A percentile compares a stretch with the other conserved stretches of the same genome.
Conservation (phyloP, 345 rosid genomes). For the Corchorus olitorius region DNA sequence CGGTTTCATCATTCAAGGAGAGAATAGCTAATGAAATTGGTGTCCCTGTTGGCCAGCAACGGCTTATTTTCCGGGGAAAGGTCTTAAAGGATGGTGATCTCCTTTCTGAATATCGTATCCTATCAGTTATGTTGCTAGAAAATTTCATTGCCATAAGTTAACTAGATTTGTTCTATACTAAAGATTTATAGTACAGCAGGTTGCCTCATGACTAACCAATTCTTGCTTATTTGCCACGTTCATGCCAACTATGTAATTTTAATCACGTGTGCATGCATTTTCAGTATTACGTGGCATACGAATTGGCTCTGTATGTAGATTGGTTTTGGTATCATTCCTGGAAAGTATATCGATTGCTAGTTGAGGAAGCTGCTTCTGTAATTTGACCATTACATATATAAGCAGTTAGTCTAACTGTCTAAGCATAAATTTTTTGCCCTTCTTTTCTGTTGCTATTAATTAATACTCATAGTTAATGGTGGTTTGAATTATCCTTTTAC, state of each 20-base stretch:
- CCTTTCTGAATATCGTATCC: slow-evolving; percentile 97
- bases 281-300: not conserved
- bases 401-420: not conserved
- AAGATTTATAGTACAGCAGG: not conserved
- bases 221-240: not conserved
- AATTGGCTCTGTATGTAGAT: not conserved
- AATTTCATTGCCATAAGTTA: not conserved
- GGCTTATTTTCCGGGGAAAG: slow-evolving; percentile 89
- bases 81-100: slow-evolving; percentile 87
- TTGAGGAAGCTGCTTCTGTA: not conserved
- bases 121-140: slow-evolving; percentile 5
- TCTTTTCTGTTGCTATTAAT: not conserved
- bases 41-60: slow-evolving; percentile 85
- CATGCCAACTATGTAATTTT: not conserved
- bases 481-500: not conserved
- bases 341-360: not conserved
- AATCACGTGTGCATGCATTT: not conserved
- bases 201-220: not conserved
- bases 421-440: not conserved
- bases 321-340: not conserved
- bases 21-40: slow-evolving; percentile 67
- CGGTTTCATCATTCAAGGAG: slow-evolving; percentile 80
- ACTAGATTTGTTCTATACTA: not conserved
- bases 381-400: not conserved
- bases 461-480: not conserved